Base-by-base conservation (phyloP, 2,329 filamentous ascomycete genomes). In the Phaeomoniella chlamydospora region DNA sequence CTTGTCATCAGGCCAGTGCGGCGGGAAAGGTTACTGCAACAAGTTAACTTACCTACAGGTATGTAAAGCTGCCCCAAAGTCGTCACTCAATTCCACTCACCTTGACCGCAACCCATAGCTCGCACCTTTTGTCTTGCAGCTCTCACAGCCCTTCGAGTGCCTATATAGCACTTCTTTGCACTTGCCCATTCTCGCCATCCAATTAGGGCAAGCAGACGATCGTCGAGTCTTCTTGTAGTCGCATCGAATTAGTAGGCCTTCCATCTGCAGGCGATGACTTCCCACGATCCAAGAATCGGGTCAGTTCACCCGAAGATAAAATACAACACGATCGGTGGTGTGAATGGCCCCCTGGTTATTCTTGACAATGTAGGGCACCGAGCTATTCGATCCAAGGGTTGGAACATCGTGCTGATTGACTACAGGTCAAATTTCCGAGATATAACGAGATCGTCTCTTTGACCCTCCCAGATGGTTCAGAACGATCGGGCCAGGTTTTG, bases 371-470 rank as follows among this genome's bases (percentile, higher is more conserved):
- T 93, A 61, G 49, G 77, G 65, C 41, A n/a, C n/a, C 39, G 32
- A 42, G 37, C 26, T 35, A 13, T 30, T 32, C 46, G 31, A 12
- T 33, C 32, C 38, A 15, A n/a, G n/a, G 26, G 22, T 34, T 31
- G 15, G 15, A 13, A 34, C 29, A 11, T 16, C 30, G 37, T 35
- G 22, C 49, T n/a, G n/a, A n/a, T 52, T 18, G 55, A 41, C 11
- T 1, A 38, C 55, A 93, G 83, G 85, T 98, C 70, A 98, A 98
- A 80, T 92, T 86, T 61, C 90, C 90, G 44, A 73, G 77, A 57
- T 98, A 83, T 72, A 96, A 94, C 64, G 90, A 98, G 66, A 98
- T 98, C 58, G 90, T 98, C 47, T 86, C 81, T 43, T 65, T 98
- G 60, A 96, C 88, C 26, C 77, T 98, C 44, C 85, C 90, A 47